phyloP scores from a whole-genome alignment of 768 basidiomycete genomes.

The Kwoniella sp. region DNA sequence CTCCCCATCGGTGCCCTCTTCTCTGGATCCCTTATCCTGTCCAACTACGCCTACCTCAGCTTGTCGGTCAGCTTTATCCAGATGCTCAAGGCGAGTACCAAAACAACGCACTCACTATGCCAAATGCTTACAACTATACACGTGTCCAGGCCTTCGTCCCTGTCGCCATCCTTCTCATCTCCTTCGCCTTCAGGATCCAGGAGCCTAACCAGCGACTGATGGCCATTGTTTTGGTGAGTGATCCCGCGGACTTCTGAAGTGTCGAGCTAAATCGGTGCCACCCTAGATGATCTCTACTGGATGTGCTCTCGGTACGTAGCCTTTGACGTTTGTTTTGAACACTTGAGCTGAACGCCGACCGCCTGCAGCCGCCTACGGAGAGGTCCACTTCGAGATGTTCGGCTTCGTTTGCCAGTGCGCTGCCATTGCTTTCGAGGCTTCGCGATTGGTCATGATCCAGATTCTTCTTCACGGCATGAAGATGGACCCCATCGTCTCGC shows the following conservation, averaged over 20 bases:
- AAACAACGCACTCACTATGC: neutral
- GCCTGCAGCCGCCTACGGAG: conserved; percentile 78
- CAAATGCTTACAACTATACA: neutral
- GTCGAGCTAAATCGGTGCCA: neutral
- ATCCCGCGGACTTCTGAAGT: neutral
- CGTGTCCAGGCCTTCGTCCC: conserved; percentile 46
- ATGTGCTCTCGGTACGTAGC: conserved; percentile 50
- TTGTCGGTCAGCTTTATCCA: conserved; percentile 91
- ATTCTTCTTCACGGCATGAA: conserved; percentile 90
- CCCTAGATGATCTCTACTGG: conserved; percentile 77
- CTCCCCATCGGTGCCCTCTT: conserved; percentile 92
- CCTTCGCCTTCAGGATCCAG: conserved; percentile 81
- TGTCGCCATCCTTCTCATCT: conserved; percentile 66
- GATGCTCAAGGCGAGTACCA: conserved; percentile 75
- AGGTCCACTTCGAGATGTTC: conserved; percentile 75
- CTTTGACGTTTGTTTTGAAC: no score
- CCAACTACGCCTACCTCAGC: conserved; percentile 89
- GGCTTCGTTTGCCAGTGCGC: conserved; percentile 87
- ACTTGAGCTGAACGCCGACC: neutral
- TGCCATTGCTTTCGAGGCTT: conserved; percentile 82
- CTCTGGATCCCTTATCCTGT: conserved; percentile 83
- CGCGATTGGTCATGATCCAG: conserved; percentile 93
- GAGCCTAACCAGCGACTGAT: conserved; percentile 77
- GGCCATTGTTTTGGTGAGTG: conserved; percentile 63
- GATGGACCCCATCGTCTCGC: conserved; percentile 95